Percentiles rank a stretch among this genome's conserved stretches.
Evolutionary conservation across 176 grass and related monocot genomes (phyloP).

Genomic region (Panicum miliaceum): DNA sequence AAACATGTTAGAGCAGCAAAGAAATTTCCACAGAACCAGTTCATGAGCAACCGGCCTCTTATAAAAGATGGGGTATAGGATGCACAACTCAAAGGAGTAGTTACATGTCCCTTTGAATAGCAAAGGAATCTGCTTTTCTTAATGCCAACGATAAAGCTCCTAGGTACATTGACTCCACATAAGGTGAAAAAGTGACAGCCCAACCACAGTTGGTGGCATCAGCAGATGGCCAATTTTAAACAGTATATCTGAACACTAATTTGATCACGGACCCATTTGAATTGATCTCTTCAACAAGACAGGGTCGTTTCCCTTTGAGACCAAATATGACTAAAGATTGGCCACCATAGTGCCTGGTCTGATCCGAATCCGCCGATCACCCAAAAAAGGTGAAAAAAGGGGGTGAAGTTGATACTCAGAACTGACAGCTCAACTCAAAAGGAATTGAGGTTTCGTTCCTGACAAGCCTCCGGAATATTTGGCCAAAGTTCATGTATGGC

Average conservation of each 20-base stretch:
- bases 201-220: constrained; percentile 37
- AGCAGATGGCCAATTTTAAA: background rate
- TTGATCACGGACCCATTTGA: background rate
- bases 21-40: background rate
- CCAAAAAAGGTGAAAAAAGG: background rate
- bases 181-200: constrained; percentile 45
- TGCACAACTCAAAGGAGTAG: background rate
- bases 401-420: background rate
- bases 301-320: constrained; percentile 22
- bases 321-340: constrained; percentile 14
- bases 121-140: background rate
- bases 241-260: background rate
- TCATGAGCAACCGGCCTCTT: background rate
- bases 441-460: constrained; percentile 36
- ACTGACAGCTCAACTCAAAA: constrained; percentile 43
- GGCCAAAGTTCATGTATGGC: background rate
- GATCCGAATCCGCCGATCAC: background rate
- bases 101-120: background rate
- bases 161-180: constrained; percentile 34
- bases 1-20: background rate
- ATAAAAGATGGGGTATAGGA: background rate
- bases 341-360: background rate
- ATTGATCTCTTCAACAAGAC: constrained; percentile 21
- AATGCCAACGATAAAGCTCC: background rate
- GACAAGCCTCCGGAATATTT: constrained; percentile 1